Evolutionary conservation across 2,329 filamentous ascomycete genomes (phyloP), one percentile per base, ranked within the genome.

Genomic region (Chaetomiaceae sp.): DNA sequence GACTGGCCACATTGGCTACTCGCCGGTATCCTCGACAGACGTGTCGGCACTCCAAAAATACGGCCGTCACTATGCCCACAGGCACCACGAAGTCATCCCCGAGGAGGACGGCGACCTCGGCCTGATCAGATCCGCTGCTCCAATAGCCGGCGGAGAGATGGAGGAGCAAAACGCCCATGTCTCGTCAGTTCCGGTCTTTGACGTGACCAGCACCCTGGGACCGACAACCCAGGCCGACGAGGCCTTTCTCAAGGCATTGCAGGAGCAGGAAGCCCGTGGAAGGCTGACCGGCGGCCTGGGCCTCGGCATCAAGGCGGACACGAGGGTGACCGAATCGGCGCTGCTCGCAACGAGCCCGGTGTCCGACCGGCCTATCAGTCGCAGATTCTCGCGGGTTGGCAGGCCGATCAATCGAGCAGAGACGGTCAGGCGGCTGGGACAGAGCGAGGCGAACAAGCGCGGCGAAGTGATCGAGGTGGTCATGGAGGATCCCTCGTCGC

Each of bases 381-480:
- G 71, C 23, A 72, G 74, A 1, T 72, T 80, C 25, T 72, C 77
- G 1, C 65, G 50, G 15, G 51, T 33, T n/a, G 44, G 44, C 44
- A 36, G 53, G 51, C 52, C 53, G 20, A 55, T 65, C 19, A 65
- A 58, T 36, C 61, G 67, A 7, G 58, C 54, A 9, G 66, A 74
- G 46, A 77, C 74, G 0, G 68, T 83, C 50, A 75, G 71, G 51
- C 70, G 74, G 19, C 68, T 79, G 17, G 81, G 75, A 0, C 82
- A 85, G 64, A 73, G 70, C 11, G 80, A 83, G 62, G 82, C 82
- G 1, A 82, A 84, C 61, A 76, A 76, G 53, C 71, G 76, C n/a
- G 81, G 80, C 15, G 72, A 82, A 59, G 75, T 83, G 2, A 79
- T 84, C 54, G 75, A 83, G 62, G 78, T 85, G 2, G 75, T 85